Percentiles rank a stretch among this genome's conserved stretches.
phyloP scores from a whole-genome alignment of 306 rosid genomes.

The Arachis hypogaea region DNA sequence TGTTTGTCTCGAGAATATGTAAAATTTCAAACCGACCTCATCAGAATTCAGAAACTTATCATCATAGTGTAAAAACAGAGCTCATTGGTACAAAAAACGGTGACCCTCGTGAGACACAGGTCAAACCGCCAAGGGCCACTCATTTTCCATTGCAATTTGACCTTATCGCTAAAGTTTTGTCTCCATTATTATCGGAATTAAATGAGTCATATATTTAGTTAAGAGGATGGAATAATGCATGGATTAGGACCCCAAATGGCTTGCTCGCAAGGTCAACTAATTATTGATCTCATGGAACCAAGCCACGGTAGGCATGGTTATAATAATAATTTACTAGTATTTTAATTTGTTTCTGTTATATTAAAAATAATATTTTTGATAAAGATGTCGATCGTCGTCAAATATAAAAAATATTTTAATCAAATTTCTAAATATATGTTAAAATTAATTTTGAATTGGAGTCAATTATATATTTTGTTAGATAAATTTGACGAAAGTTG shows the following conservation, averaged over 20 bases:
- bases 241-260: not conserved
- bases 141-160: constrained; percentile 26
- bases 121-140: constrained; percentile 56
- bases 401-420: no score
- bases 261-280: constrained; percentile 2
- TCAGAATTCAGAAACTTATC: constrained; percentile 27
- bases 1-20: no score
- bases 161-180: constrained; percentile 6
- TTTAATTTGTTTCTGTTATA: no score
- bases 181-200: not conserved
- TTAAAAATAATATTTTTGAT: no score
- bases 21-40: constrained; percentile 58
- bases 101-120: constrained; percentile 41
- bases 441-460: no score
- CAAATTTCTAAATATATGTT: no score
- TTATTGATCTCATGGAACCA: constrained; percentile 17
- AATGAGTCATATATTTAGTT: constrained; percentile 37
- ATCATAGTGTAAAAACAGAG: constrained; percentile 43
- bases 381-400: no score
- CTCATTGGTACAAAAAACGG: constrained; percentile 27
- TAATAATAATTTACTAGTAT: no score
- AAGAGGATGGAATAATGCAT: constrained; percentile 30
- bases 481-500: no score
- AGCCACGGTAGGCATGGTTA: no score
- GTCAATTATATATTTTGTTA: no score